Percentiles rank a stretch among this genome's conserved stretches.
phyloP scores from a whole-genome alignment of 192 early-diverging fungal genomes.

The Funneliformis geosporum region DNA sequence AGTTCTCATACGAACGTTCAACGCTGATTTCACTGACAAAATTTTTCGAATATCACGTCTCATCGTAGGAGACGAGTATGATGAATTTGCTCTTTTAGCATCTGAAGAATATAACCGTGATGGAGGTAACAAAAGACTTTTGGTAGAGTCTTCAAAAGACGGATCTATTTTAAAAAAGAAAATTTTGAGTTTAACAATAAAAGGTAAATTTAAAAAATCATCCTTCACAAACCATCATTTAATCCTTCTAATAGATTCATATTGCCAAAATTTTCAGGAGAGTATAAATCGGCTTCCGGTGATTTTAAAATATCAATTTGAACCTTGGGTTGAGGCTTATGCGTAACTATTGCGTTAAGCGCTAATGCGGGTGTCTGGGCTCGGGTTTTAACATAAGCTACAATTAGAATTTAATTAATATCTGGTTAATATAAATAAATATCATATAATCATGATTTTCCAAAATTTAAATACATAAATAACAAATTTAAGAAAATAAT shows the following conservation, averaged over 20 bases:
- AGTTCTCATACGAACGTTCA: slow-evolving; percentile 61
- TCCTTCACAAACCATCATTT: slow-evolving; percentile 44
- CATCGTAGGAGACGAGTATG: slow-evolving; percentile 34
- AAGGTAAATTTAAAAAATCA: neutral
- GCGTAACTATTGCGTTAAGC: slow-evolving; percentile 41
- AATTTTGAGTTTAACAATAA: neutral
- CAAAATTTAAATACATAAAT: slow-evolving; percentile 4
- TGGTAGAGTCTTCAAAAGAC: slow-evolving; percentile 27
- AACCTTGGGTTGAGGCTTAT: slow-evolving; percentile 37
- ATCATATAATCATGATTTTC: neutral
- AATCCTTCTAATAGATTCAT: slow-evolving; percentile 56
- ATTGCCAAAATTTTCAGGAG: slow-evolving; percentile 53
- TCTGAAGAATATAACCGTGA: slow-evolving; percentile 38
- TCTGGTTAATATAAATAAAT: neutral
- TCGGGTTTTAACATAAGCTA: slow-evolving; percentile 45
- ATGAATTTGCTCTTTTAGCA: slow-evolving; percentile 34
- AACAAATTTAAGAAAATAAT: neutral
- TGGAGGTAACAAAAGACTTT: slow-evolving; percentile 28
- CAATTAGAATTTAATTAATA: neutral
- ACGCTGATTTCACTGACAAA: slow-evolving; percentile 51
- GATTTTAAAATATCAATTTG: slow-evolving; percentile 33
- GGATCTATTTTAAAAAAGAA: slow-evolving; percentile 4
- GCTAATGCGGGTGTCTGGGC: slow-evolving; percentile 43
- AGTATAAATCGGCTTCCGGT: slow-evolving; percentile 48
- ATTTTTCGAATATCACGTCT: slow-evolving; percentile 45